These are phyloP conservation scores for Orbilia quercus DNA, from an alignment of 2,329 filamentous ascomycete species.

Conservation along the genomic window DNA sequence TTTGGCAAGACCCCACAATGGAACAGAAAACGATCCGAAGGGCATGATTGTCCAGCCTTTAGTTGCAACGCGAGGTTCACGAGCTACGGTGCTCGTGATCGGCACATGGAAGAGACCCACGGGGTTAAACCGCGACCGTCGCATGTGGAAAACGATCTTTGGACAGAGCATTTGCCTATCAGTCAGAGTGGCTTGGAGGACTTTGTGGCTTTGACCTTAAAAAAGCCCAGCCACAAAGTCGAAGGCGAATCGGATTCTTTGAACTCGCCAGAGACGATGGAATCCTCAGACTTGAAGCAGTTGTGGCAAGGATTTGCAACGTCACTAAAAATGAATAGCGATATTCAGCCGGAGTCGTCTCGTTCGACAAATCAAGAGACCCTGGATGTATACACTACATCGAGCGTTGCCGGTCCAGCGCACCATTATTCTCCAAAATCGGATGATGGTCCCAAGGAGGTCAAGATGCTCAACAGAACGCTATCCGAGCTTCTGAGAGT, in stretches of 20 bases:
- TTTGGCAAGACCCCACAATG: constrained; percentile 1
- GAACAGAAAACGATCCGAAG: constrained; percentile 2
- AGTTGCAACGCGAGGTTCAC: constrained; percentile 31
- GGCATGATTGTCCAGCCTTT: constrained; percentile 28
- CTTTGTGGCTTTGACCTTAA: constrained; percentile 1
- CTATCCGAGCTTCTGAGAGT: constrained; percentile 38
- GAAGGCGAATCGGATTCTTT: background rate
- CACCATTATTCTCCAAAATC: background rate
- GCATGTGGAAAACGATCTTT: constrained; percentile 6
- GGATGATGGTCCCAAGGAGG: background rate
- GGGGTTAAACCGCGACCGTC: constrained; percentile 14
- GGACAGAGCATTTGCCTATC: background rate
- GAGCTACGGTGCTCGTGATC: constrained; percentile 31
- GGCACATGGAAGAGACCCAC: constrained; percentile 29
- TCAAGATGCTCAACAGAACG: constrained; percentile 30
- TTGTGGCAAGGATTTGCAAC: constrained; percentile 43
- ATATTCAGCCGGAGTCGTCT: constrained; percentile 27
- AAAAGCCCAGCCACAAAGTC: background rate
- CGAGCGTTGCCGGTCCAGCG: background rate
- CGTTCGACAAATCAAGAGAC: background rate
- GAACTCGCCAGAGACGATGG: background rate
- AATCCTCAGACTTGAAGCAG: constrained; percentile 35
- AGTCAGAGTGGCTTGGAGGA: constrained; percentile 1
- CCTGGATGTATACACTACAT: constrained; percentile 15
- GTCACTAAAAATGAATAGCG: constrained; percentile 40